Base-by-base conservation (phyloP, 2,329 filamentous ascomycete genomes). In the Dryadomyces sulphureus region DNA sequence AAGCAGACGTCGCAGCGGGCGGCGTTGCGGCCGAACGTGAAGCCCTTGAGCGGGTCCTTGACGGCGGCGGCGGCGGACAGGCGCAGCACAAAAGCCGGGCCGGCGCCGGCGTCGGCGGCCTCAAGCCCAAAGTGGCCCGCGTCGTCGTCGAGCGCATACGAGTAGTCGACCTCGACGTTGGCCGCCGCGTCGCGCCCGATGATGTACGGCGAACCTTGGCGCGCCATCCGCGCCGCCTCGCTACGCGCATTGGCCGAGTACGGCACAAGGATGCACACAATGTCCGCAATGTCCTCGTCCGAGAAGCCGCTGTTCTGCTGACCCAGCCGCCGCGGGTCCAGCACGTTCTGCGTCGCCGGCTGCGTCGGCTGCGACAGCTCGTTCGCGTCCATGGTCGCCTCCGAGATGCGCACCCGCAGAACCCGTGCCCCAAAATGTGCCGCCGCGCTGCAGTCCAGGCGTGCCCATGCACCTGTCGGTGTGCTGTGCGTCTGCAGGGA, bases 191-290 rank as follows among this genome's bases (percentile, higher is more conserved):
- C 64, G 47, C 63, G 62, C n/a, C 66, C 66, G 19, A 73, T 65
- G 48, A 73, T 67, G 53, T 73, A 66, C 22, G 65, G 67, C 32
- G 65, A 68, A 50, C 65, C 62, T 48, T 71, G 64, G 40, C 56
- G 50, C 48, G 70, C 71, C 27, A 77, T 65, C 5, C 64, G 61
- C 50, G 63, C 59, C n/a, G 90, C 78, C 54, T 89, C 84, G 51
- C 70, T 68, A 52, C 81, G 79, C 19, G 90, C 86, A 20, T 75
- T 73, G 35, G 77, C 69, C 2, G 87, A 85, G 53, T 77, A 77
- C 11, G 90, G 89, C 54, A 93, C 80, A 24, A 96, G 73, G 48
- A 95, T 79, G 64, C 88, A 93, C 53, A 94, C 77, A 54, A 95
- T 86, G 63, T 95, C 89, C 50, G 85, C 77, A 43, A 92, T 75